These are phyloP conservation scores for Fusarium staphyleae DNA, from an alignment of 2,329 filamentous ascomycete species.

Conservation along the genomic window DNA sequence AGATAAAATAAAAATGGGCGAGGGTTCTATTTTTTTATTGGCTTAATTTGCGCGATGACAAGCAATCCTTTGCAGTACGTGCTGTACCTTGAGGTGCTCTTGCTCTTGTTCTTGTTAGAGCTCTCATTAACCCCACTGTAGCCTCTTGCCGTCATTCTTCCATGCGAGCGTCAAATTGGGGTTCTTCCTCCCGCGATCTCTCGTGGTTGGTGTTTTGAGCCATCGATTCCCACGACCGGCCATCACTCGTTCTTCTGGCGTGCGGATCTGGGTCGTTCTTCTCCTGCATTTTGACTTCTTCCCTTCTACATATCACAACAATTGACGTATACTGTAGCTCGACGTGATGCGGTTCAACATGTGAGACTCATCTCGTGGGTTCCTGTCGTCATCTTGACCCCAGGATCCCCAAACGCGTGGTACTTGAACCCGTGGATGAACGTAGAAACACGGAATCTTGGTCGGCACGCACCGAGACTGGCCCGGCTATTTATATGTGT, in stretches of 20 bases:
- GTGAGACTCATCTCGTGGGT: background rate
- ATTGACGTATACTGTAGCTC: background rate
- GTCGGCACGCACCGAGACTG: background rate
- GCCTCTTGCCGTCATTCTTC: conserved; percentile 22
- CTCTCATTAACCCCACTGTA: conserved; percentile 10
- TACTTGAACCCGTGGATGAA: background rate
- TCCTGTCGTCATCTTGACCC: background rate
- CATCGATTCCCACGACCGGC: background rate
- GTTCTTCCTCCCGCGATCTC: conserved; percentile 1
- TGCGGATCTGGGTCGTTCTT: conserved; percentile 23
- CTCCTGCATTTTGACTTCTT: conserved; percentile 21
- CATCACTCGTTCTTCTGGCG: conserved; percentile 1
- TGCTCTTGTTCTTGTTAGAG: conserved; percentile 17
- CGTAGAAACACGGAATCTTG: background rate
- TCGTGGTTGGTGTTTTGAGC: background rate
- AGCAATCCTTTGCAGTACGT: background rate
- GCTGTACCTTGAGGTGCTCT: background rate
- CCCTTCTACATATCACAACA: conserved; percentile 29
- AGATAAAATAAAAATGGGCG: conserved; percentile 29
- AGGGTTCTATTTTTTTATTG: conserved; percentile 34
- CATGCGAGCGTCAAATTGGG: conserved; percentile 3
- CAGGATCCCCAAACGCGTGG: background rate
- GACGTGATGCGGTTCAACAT: background rate
- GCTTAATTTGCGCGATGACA: conserved; percentile 2
- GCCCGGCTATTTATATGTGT: background rate